phyloP scores from a whole-genome alignment of 1,284 basidiomycete species.

The Lentinula novae-zelandiae region DNA sequence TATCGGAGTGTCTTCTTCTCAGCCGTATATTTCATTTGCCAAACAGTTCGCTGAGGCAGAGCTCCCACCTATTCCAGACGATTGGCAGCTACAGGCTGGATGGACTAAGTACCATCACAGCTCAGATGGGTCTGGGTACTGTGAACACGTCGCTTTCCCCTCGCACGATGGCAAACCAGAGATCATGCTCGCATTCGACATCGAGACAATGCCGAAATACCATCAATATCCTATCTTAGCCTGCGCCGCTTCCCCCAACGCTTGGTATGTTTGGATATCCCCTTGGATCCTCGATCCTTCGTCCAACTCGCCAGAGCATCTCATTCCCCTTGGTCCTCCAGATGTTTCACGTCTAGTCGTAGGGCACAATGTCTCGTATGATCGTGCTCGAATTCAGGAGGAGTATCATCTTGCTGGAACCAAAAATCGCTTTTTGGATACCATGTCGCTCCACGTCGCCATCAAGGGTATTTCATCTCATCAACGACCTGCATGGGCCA shows the following conservation, averaged over 20 bases:
- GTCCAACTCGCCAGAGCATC: constrained; percentile 59
- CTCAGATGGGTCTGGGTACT: constrained; percentile 63
- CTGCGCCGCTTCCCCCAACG: constrained; percentile 76
- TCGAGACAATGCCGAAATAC: constrained; percentile 88
- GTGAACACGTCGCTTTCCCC: constrained; percentile 59
- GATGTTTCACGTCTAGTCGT: constrained; percentile 65
- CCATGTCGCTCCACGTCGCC: constrained; percentile 93
- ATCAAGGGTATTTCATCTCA: constrained; percentile 94
- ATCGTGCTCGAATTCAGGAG: constrained; percentile 80
- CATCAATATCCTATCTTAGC: constrained; percentile 88
- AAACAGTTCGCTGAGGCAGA: constrained; percentile 52
- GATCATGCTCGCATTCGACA: constrained; percentile 84
- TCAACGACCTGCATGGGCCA: constrained; percentile 92
- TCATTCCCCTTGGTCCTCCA: constrained; percentile 71
- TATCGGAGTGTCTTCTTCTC: constrained; percentile 68
- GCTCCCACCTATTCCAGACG: constrained; percentile 64
- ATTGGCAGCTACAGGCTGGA: constrained; percentile 76
- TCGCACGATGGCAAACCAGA: constrained; percentile 62
- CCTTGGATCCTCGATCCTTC: constrained; percentile 81
- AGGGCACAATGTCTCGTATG: constrained; percentile 96
- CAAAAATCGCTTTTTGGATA: constrained; percentile 86
- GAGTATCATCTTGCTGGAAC: constrained; percentile 80
- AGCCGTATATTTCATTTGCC: constrained; percentile 83
- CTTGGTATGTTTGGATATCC: constrained; percentile 97
- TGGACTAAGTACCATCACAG: constrained; percentile 86